Conservation (phyloP, 169 alveolate genomes). For the Cyclospora cayetanensis region DNA sequence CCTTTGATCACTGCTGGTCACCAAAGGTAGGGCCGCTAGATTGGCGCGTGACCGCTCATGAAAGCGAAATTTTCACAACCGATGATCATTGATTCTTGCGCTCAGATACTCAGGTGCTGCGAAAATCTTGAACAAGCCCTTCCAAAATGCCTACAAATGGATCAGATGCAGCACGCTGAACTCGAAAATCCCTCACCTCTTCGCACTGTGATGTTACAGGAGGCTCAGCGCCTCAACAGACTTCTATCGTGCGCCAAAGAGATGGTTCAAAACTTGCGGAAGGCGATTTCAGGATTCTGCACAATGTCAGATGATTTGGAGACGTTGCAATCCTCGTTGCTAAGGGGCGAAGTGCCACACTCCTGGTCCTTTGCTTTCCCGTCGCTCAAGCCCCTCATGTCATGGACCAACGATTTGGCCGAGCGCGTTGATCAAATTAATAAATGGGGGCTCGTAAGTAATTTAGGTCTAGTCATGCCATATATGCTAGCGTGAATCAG, state of each 20-base stretch:
- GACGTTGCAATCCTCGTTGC: conserved; percentile 84
- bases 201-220: conserved; percentile 92
- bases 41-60: not conserved
- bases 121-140: conserved; percentile 80
- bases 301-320: conserved; percentile 94
- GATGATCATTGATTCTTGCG: not conserved
- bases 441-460: conserved; percentile 86
- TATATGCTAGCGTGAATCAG: too few species aligned
- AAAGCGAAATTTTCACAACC: not conserved
- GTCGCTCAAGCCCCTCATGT: conserved; percentile 90
- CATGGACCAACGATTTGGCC: conserved; percentile 91
- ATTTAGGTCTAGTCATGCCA: too few species aligned
- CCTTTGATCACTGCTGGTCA: not conserved
- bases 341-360: conserved; percentile 88
- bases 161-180: conserved; percentile 83
- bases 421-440: conserved; percentile 88
- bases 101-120: conserved; percentile 53
- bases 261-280: conserved; percentile 83
- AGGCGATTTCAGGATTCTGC: conserved; percentile 90
- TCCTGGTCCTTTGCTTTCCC: conserved; percentile 90
- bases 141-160: conserved; percentile 88
- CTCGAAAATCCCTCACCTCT: conserved; percentile 89
- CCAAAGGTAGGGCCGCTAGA: not conserved
- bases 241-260: conserved; percentile 83
- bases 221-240: conserved; percentile 90